These are phyloP conservation scores for Steccherinum ochraceum DNA, from an alignment of 768 basidiomycete species.

Conservation along the genomic window DNA sequence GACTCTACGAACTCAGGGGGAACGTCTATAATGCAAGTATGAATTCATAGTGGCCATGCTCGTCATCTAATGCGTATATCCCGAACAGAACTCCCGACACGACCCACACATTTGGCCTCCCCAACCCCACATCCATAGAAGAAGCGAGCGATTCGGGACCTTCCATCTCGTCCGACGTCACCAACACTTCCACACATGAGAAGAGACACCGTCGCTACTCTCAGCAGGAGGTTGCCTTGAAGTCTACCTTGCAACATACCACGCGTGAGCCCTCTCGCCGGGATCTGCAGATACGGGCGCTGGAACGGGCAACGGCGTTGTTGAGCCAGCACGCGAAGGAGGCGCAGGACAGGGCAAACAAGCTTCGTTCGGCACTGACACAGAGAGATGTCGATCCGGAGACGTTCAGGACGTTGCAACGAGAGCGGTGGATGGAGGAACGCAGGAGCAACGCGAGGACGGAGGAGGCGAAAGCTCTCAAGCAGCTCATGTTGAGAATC, in stretches of 20 bases:
- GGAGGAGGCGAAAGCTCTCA: conserved; percentile 19
- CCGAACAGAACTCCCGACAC: conserved; percentile 14
- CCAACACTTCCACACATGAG: conserved; percentile 2
- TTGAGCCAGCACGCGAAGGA: conserved; percentile 40
- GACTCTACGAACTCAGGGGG: neutral
- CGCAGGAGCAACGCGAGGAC: conserved; percentile 31
- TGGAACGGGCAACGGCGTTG: conserved; percentile 37
- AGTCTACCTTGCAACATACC: conserved; percentile 27
- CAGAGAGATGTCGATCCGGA: conserved; percentile 33
- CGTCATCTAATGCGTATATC: too few species aligned
- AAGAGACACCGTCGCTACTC: conserved; percentile 36
- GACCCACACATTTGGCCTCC: conserved; percentile 16
- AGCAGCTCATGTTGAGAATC: conserved; percentile 1
- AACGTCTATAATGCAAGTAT: conserved; percentile 2
- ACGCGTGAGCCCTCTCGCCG: conserved; percentile 29
- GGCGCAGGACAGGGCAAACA: conserved; percentile 34
- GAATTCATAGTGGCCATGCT: too few species aligned
- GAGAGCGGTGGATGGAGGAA: conserved; percentile 48
- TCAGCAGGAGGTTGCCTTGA: conserved; percentile 37
- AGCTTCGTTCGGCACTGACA: conserved; percentile 31
- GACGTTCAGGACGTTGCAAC: conserved; percentile 32
- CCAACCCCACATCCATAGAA: conserved; percentile 9
- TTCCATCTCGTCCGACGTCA: neutral
- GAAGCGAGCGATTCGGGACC: conserved; percentile 2
- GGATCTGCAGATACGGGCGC: conserved; percentile 41